A percentile compares a stretch with the other conserved stretches of the same genome.
phyloP scores from a whole-genome alignment of 148 eudicot genomes.

The Rhododendron henanense region DNA sequence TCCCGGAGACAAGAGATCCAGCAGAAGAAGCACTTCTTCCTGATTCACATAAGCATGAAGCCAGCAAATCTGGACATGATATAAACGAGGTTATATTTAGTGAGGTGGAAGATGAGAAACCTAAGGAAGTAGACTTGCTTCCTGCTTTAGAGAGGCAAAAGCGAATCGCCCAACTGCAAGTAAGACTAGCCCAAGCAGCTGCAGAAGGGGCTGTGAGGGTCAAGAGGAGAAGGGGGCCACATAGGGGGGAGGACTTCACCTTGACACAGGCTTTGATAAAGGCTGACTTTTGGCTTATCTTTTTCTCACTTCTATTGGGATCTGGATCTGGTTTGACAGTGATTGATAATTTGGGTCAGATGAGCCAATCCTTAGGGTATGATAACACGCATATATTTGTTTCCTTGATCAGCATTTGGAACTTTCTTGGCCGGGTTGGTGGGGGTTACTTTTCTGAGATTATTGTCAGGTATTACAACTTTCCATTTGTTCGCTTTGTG shows the following conservation, averaged over 20 bases:
- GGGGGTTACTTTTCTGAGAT: constrained; percentile 94
- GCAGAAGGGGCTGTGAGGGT: constrained; percentile 92
- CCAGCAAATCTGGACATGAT: constrained; percentile 41
- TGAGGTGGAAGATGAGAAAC: constrained; percentile 83
- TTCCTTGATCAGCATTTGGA: constrained; percentile 98
- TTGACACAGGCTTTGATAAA: constrained; percentile 73
- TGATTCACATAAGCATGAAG: constrained; percentile 35
- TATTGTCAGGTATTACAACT: constrained; percentile 58
- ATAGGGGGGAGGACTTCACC: constrained; percentile 90
- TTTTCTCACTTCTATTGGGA: constrained; percentile 75
- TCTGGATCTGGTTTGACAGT: constrained; percentile 98
- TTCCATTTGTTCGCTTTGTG: neutral
- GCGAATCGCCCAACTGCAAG: constrained; percentile 70
- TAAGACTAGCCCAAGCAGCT: constrained; percentile 76
- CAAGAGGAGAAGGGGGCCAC: constrained; percentile 80
- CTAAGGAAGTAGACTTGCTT: constrained; percentile 60
- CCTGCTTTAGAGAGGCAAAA: constrained; percentile 72
- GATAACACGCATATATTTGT: constrained; percentile 77
- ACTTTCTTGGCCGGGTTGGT: constrained; percentile 93
- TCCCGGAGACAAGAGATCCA: constrained; percentile 41
- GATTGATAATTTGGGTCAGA: constrained; percentile 95
- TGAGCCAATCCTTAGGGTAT: constrained; percentile 89
- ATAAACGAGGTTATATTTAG: constrained; percentile 58
- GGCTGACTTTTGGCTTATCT: constrained; percentile 94
- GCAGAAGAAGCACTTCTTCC: constrained; percentile 54